Base-by-base conservation (phyloP, 2,329 filamentous ascomycete genomes). In the Hirsutella thompsonii region DNA sequence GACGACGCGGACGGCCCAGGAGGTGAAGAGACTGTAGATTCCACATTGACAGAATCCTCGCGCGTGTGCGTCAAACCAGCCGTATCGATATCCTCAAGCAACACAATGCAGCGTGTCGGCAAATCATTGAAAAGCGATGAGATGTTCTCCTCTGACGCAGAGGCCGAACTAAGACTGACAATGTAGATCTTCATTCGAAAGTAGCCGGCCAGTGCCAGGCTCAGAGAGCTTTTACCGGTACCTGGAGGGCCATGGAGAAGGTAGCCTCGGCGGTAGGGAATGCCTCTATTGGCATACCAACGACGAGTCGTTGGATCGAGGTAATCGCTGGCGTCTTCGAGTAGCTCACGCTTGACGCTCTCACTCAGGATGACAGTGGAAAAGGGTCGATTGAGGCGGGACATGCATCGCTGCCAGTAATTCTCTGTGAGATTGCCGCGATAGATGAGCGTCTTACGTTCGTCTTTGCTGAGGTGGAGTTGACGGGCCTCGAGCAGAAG, bases 251-350 rank as follows among this genome's bases (percentile, higher is more conserved):
- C 87, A 47, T 89, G 69, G 14, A 94, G 76, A 0, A 94, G 72
- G 52, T 92, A 94, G 0, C 87, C 88, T 4, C 87, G 72, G 13
- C 87, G 75, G 56, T 93, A 93, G 0, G 88, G 87, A 23, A 94
- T 90, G 1, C 87, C 87, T 6, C 86, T 73, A 49, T 85, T 82
- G 0, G 80, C 71, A 55, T 94, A 94, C 85, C 86, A 94, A n/a
- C 78, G 69, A 36, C 74, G 67, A 0, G 78, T 81, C 11, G 65
- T 59, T 0, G 76, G 76, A 46, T 76, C 66, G 29, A 83, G 68
- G 51, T 82, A 82, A 49, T 81, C 76, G 20, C 64, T 66, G 26
- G 79, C 69, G 49, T 82, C 79, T 34, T 69, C 66, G 37, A 82
- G 63, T 11, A 83, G 64, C 2, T 70, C 65, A 45, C 69, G 56